Base-by-base conservation (phyloP, 1,284 basidiomycete species). In the Apiotrichum laibachii region DNA sequence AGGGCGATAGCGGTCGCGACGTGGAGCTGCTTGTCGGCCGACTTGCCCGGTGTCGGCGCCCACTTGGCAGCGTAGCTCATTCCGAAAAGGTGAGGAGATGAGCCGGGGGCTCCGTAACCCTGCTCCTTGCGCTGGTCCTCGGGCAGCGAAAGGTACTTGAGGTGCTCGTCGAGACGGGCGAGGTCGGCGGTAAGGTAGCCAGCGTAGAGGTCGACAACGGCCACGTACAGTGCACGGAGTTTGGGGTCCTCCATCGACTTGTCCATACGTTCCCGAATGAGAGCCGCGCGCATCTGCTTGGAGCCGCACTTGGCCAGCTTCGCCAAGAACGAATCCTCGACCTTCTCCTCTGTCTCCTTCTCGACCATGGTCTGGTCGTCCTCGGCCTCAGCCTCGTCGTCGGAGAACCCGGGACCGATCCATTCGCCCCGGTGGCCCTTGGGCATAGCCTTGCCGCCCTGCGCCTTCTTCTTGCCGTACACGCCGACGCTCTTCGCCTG, bases 1-100 rank as follows among this genome's bases (percentile, higher is more conserved):
- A 82, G 74, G 11, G 81, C 77, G 50, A 89, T 82, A 16, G 86
- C 85, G 0, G 86, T 84, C 2, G 84, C 73, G 60, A 89, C 83
- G 67, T 85, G 85, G 2, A 85, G 85, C 56, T 81, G 76, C 11
- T 82, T 81, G 69, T 88, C 87, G 61, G 87, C 86, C 2, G 83
- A 80, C 5, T 79, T 73, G 4, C 74, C 80, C 6, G 85, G 83
- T 1, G 83, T 82, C 0, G 87, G 87, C 0, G 85, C 86, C 86
- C 86, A 88, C 72, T 88, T 89, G 6, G 81, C 81, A 1, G 82
- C 85, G 15, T 86, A 82, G 2, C 82, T 82, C 34, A 88, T 75
- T 33, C 78, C 72, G 57, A 74, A 76, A 19, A 81, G 66, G 35
- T 85, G 75, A 0, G 70, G 64, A 43, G 61, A 69, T 15, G 59